Evolutionary conservation across 2,329 filamentous ascomycete genomes (phyloP).

Genomic region (Chrysoporthe deuterocubensis): DNA sequence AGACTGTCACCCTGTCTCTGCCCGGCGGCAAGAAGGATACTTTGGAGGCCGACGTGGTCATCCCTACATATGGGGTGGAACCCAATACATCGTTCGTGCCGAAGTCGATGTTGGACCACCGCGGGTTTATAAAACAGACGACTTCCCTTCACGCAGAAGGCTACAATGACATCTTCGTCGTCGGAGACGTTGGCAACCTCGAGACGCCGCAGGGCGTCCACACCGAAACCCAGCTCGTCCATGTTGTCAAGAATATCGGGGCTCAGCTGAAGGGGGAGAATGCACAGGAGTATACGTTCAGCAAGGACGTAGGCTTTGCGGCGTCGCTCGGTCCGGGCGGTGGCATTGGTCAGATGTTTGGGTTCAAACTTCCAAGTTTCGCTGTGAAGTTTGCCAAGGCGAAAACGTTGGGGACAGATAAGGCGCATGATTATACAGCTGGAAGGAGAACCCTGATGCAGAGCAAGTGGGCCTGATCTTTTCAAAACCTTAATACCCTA

Average conservation of each 20-base stretch:
- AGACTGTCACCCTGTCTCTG: conserved; percentile 14
- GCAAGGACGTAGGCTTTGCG: conserved; percentile 29
- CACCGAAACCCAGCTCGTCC: conserved; percentile 33
- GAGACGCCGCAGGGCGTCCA: conserved; percentile 31
- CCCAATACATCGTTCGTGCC: conserved; percentile 47
- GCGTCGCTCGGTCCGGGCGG: conserved; percentile 33
- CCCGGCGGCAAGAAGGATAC: conserved; percentile 33
- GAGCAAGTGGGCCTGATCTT: conserved; percentile 29
- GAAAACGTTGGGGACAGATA: conserved; percentile 32
- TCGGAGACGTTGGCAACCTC: conserved; percentile 38
- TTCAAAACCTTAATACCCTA: background rate
- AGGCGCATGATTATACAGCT: conserved; percentile 26
- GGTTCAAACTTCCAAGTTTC: conserved; percentile 31
- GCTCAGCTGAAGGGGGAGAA: conserved; percentile 28
- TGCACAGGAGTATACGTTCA: conserved; percentile 29
- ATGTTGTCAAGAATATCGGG: conserved; percentile 33
- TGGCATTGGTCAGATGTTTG: conserved; percentile 37
- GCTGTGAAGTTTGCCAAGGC: conserved; percentile 34
- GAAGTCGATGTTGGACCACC: conserved; percentile 33
- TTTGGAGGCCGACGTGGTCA: conserved; percentile 48
- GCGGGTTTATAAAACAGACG: conserved; percentile 33
- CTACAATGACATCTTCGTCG: conserved; percentile 36
- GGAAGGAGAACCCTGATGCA: conserved; percentile 28
- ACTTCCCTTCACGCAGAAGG: conserved; percentile 34
- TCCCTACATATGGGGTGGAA: conserved; percentile 50